Evolutionary conservation across 305 asterid genomes (phyloP).

Genomic region (Plantago coronopus): DNA sequence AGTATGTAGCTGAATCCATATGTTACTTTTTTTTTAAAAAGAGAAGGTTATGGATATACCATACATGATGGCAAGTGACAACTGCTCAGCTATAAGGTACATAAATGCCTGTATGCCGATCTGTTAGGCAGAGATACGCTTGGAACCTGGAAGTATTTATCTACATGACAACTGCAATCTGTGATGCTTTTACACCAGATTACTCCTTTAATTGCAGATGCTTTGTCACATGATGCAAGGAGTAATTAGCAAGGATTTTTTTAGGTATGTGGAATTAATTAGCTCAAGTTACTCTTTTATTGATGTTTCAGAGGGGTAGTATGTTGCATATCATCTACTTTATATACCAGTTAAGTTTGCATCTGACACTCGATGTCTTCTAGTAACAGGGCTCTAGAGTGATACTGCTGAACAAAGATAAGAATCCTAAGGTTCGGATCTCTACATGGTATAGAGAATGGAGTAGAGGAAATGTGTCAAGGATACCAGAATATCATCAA

Average conservation of each 20-base stretch:
- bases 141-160: too few relatives aligned
- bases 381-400: conserved; percentile 84
- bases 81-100: too few relatives aligned
- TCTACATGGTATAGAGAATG: neutral
- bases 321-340: too few relatives aligned
- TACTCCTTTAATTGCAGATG: conserved; percentile 52
- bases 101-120: too few relatives aligned
- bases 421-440: conserved; percentile 64
- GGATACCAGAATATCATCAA: too few relatives aligned
- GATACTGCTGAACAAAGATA: conserved; percentile 79
- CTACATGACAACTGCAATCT: too few relatives aligned
- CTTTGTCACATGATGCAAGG: conserved; percentile 45
- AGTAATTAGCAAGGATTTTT: conserved; percentile 46
- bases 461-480: too few relatives aligned
- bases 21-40: neutral
- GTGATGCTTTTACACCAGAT: too few relatives aligned
- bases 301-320: neutral
- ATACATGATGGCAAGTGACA: too few relatives aligned
- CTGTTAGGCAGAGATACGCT: too few relatives aligned
- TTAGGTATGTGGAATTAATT: conserved; percentile 38
- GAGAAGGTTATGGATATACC: too few relatives aligned
- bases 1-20: neutral
- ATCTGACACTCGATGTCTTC: conserved; percentile 6
- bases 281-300: neutral
- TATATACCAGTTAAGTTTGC: neutral